Evolutionary conservation across 2,329 filamentous ascomycete genomes (phyloP).

Genomic region (Apiospora marii): DNA sequence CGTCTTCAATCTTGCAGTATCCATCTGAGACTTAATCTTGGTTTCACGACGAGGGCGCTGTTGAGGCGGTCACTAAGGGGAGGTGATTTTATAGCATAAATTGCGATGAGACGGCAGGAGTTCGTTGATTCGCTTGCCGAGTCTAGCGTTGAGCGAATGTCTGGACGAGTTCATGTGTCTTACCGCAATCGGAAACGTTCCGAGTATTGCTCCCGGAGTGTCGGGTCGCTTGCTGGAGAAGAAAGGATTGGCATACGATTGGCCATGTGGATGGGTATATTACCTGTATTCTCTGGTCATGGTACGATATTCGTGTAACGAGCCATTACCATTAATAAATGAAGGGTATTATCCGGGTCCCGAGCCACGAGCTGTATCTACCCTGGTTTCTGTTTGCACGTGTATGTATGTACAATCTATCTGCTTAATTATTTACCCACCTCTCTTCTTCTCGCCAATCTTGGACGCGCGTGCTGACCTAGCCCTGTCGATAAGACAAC

Average conservation of each 20-base stretch:
- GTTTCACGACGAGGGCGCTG: neutral
- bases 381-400: neutral
- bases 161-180: neutral
- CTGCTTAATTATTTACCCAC: neutral
- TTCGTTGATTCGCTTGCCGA: neutral
- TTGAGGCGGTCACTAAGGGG: neutral
- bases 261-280: neutral
- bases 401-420: neutral
- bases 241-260: neutral
- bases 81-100: neutral
- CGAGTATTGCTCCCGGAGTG: slow-evolving; percentile 5
- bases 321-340: neutral
- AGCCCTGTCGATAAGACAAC: neutral
- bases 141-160: neutral
- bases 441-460: neutral
- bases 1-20: neutral
- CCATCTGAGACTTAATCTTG: neutral
- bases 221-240: slow-evolving; percentile 7
- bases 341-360: neutral
- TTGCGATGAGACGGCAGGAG: neutral
- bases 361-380: neutral
- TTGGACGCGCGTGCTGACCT: neutral
- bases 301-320: neutral
- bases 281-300: neutral
- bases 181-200: slow-evolving; percentile 15